phyloP scores from a whole-genome alignment of 2,329 filamentous ascomycete genomes.

The Orbilia oligospora region DNA sequence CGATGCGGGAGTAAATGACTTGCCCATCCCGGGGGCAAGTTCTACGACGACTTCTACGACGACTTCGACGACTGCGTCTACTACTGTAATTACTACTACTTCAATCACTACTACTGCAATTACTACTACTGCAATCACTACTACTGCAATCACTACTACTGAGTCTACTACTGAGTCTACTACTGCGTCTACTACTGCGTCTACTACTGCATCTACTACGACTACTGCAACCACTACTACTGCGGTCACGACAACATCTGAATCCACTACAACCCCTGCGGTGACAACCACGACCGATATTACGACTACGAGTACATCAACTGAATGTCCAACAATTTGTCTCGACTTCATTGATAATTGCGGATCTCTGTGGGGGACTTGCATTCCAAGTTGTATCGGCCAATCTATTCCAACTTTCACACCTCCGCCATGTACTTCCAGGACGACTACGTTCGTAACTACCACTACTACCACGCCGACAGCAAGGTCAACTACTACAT shows the following conservation, averaged over 20 bases:
- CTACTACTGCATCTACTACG: slow-evolving; percentile 23
- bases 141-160: slow-evolving; percentile 11
- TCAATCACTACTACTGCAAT: slow-evolving; percentile 25
- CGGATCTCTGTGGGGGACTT: slow-evolving; percentile 31
- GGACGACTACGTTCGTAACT: slow-evolving; percentile 1
- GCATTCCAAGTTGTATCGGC: slow-evolving; percentile 15
- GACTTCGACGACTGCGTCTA: too few relatives aligned
- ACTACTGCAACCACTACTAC: not conserved
- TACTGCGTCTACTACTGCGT: slow-evolving; percentile 12
- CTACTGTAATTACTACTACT: too few relatives aligned
- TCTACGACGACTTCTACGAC: too few relatives aligned
- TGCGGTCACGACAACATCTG: slow-evolving; percentile 11
- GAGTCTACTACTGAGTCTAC: slow-evolving; percentile 28
- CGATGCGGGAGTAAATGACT: slow-evolving; percentile 10
- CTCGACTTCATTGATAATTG: slow-evolving; percentile 24
- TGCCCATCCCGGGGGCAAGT: not conserved
- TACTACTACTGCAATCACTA: slow-evolving; percentile 21
- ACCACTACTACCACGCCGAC: slow-evolving; percentile 10
- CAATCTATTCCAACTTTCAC: slow-evolving; percentile 27
- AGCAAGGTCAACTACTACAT: slow-evolving; percentile 2
- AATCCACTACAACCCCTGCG: slow-evolving; percentile 14
- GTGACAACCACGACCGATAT: slow-evolving; percentile 8
- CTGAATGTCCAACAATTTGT: slow-evolving; percentile 11
- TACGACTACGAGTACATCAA: slow-evolving; percentile 13
- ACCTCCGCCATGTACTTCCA: slow-evolving; percentile 1